Conservation (phyloP, 177 flowering plant species). For the Vitis hybrid region DNA sequence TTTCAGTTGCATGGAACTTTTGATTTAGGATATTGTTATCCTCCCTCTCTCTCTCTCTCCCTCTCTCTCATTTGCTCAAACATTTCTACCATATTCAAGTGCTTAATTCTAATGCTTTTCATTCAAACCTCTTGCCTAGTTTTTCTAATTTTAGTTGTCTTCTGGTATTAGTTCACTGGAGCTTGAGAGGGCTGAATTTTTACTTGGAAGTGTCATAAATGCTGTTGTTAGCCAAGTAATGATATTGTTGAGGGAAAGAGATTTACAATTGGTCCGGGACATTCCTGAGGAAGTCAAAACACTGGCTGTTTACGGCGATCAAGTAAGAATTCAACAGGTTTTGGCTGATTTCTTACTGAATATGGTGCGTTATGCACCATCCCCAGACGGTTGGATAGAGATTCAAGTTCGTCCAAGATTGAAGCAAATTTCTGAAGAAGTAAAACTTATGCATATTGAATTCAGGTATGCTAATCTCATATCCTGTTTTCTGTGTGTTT, state of each 20-base stretch:
- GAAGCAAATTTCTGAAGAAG: conserved; percentile 51
- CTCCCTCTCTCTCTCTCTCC: neutral
- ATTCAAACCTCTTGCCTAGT: neutral
- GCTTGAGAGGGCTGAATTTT: conserved; percentile 72
- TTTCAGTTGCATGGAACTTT: neutral
- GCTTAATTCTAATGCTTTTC: neutral
- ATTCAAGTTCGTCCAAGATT: conserved; percentile 70
- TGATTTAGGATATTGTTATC: neutral
- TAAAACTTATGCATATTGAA: conserved; percentile 49
- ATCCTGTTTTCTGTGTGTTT: neutral
- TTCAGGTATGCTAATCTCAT: conserved; percentile 58
- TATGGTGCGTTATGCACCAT: conserved; percentile 79
- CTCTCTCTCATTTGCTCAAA: neutral
- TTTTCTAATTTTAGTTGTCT: conserved; percentile 1
- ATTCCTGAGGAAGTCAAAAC: conserved; percentile 90
- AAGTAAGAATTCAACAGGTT: conserved; percentile 82
- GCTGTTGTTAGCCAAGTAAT: conserved; percentile 97
- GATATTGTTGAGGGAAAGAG: conserved; percentile 73
- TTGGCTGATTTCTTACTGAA: conserved; percentile 79
- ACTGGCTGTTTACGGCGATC: conserved; percentile 77
- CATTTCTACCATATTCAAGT: neutral
- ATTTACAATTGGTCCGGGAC: conserved; percentile 77
- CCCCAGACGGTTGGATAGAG: conserved; percentile 93
- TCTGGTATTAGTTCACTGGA: conserved; percentile 59
- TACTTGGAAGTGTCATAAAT: conserved; percentile 81